Evolutionary conservation across 176 grass and related monocot species (phyloP).

Genomic region (Phyllostachys edulis): DNA sequence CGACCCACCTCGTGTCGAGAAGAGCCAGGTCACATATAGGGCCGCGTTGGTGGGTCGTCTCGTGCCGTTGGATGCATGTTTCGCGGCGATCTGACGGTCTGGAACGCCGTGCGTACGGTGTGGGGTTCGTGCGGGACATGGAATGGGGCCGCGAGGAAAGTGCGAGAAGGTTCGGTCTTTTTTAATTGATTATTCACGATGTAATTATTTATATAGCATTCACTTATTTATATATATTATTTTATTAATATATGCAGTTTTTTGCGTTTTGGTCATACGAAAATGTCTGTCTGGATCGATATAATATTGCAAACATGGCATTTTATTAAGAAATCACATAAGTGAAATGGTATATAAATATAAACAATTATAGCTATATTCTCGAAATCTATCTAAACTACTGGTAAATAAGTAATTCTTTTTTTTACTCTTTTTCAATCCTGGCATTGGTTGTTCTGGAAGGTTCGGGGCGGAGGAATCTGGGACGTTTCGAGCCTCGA

Average conservation of each 20-base stretch:
- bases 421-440: background rate
- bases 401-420: no score
- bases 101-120: background rate
- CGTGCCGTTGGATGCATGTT: background rate
- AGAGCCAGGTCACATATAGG: background rate
- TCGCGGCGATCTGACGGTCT: background rate
- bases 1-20: background rate
- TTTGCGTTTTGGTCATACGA: no score
- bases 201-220: no score
- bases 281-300: no score
- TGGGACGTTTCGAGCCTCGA: background rate
- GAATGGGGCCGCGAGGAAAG: background rate
- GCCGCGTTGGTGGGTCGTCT: background rate
- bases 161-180: conserved; percentile 45
- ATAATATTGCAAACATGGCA: no score
- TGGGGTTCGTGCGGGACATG: background rate
- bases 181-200: background rate
- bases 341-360: no score
- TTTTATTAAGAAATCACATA: no score
- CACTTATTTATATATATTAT: no score
- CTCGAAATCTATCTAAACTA: no score
- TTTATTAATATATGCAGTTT: no score
- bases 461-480: conserved; percentile 31
- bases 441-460: conserved; percentile 15
- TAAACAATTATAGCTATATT: no score